Evolutionary conservation across 768 basidiomycete species (phyloP).

Genomic region (Boletus rubroflammeus): DNA sequence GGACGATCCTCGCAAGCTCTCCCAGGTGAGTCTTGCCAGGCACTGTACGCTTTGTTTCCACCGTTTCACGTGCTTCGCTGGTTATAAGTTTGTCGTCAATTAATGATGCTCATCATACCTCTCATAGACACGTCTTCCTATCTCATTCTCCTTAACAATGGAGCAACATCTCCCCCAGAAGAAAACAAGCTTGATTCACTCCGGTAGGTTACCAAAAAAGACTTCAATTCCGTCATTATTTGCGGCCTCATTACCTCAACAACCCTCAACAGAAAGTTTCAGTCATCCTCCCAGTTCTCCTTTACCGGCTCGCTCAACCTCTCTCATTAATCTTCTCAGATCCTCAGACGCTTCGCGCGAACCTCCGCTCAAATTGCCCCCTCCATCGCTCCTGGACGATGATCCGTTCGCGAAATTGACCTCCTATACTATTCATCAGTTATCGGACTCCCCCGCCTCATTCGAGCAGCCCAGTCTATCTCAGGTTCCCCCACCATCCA

Average conservation of each 20-base stretch:
- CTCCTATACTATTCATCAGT: constrained; percentile 14
- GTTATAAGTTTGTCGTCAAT: neutral
- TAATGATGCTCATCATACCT: neutral
- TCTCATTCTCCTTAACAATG: neutral
- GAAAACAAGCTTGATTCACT: neutral
- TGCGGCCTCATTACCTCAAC: neutral
- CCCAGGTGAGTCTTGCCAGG: neutral
- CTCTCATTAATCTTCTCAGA: constrained; percentile 1
- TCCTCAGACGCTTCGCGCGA: neutral
- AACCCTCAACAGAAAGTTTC: neutral
- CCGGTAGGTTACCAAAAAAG: neutral
- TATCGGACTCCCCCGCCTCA: neutral
- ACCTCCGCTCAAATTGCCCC: neutral
- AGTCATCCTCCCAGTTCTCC: neutral
- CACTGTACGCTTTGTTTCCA: neutral
- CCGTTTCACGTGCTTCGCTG: neutral
- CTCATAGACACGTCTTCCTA: neutral
- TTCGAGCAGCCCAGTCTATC: constrained; percentile 4
- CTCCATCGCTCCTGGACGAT: constrained; percentile 49
- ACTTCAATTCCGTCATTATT: neutral
- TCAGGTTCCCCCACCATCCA: constrained; percentile 5
- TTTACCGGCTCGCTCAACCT: constrained; percentile 16
- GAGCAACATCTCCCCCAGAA: neutral
- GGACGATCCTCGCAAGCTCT: neutral
- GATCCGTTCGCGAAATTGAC: constrained; percentile 69